Conservation (phyloP, 2,329 filamentous ascomycete genomes). For the Plenodomus tracheiphilus region DNA sequence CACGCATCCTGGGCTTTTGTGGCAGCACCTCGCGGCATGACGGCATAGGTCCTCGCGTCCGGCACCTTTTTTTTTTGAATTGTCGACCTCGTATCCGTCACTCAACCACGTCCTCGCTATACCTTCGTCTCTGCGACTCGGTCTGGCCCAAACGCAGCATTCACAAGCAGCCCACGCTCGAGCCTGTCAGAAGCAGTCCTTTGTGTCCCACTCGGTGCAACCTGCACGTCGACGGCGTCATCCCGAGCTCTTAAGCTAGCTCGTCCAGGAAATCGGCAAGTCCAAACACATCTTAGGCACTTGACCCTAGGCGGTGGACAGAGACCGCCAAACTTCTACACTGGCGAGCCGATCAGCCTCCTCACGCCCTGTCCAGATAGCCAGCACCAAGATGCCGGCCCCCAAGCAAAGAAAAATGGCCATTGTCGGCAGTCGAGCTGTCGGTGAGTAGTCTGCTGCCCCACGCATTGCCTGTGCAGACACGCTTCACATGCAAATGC, state of each 20-base stretch:
- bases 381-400: slow-evolving; percentile 60
- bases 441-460: slow-evolving; percentile 64
- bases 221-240: slow-evolving; percentile 27
- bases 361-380: slow-evolving; percentile 12
- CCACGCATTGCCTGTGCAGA: slow-evolving; percentile 11
- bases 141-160: not conserved
- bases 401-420: slow-evolving; percentile 93
- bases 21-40: slow-evolving; percentile 15
- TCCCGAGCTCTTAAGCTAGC: slow-evolving; percentile 23
- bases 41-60: slow-evolving; percentile 20
- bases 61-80: slow-evolving; percentile 1
- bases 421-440: slow-evolving; percentile 91
- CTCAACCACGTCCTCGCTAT: not conserved
- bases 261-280: slow-evolving; percentile 24
- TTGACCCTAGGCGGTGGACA: slow-evolving; percentile 21
- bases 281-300: slow-evolving; percentile 28
- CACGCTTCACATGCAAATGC: slow-evolving; percentile 18
- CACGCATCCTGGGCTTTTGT: not conserved
- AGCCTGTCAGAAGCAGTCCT: slow-evolving; percentile 2
- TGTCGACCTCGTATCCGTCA: not conserved
- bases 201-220: slow-evolving; percentile 11
- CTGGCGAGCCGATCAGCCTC: slow-evolving; percentile 29
- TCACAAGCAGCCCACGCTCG: not conserved
- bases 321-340: slow-evolving; percentile 18
- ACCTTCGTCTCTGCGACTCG: not conserved